phyloP scores from a whole-genome alignment of 2,329 filamentous ascomycete species.

The Meredithiella fracta region DNA sequence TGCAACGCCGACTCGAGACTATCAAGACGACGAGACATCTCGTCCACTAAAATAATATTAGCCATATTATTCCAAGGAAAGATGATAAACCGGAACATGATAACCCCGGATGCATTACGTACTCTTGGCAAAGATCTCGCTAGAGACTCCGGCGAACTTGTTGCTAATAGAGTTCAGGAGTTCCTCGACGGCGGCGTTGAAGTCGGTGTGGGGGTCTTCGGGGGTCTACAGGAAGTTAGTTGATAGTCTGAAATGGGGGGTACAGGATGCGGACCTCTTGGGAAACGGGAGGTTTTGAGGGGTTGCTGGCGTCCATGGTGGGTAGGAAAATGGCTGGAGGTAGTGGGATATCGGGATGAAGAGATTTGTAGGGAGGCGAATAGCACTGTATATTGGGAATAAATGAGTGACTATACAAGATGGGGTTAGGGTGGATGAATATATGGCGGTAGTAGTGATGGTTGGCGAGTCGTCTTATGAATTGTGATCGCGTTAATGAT shows the following conservation, averaged over 20 bases:
- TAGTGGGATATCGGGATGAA: too few species aligned
- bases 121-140: slow-evolving; percentile 83
- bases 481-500: too few species aligned
- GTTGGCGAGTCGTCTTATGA: too few species aligned
- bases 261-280: neutral
- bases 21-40: slow-evolving; percentile 77
- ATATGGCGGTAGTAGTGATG: too few species aligned
- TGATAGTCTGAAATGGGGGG: neutral
- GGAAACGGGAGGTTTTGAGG: slow-evolving; percentile 7
- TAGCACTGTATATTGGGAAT: too few species aligned
- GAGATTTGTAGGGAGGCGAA: neutral
- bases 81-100: too few species aligned
- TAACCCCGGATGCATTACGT: slow-evolving; percentile 28
- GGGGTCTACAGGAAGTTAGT: slow-evolving; percentile 15
- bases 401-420: too few species aligned
- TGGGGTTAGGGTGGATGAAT: too few species aligned
- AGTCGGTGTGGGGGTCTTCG: slow-evolving; percentile 35
- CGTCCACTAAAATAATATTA: slow-evolving; percentile 51
- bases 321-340: neutral
- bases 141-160: slow-evolving; percentile 73
- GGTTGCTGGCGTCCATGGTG: slow-evolving; percentile 10
- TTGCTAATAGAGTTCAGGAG: slow-evolving; percentile 67
- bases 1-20: slow-evolving; percentile 61
- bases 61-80: too few species aligned
- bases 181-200: slow-evolving; percentile 69